Evolutionary conservation across 768 basidiomycete species (phyloP), one percentile per base, ranked within the genome.

Genomic region (Kwoniella newhampshirensis): DNA sequence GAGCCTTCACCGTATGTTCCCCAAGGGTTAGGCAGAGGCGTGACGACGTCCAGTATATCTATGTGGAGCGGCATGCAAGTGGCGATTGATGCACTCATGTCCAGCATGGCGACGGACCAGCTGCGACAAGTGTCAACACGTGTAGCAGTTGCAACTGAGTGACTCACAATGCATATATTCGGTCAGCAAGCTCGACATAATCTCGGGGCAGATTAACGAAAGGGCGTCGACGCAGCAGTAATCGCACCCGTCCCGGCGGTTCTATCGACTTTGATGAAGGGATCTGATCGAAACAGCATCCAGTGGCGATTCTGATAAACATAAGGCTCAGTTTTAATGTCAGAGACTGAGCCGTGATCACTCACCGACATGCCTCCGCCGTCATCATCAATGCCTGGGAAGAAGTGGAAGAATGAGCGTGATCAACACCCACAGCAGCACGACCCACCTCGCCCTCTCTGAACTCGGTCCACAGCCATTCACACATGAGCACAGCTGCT

Each of bases 151-250:
- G n/a, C 30, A 23, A 21, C 35, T 39, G 50, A 39, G 35, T 21
- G 20, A 32, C 54, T 56, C 25, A 56, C 54, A 56, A 56, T 4
- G 54, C 39, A 18, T 56, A 48, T 48, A 56, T 49, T 7, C 54
- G 45, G 40, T 56, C 54, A 21, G 46, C 54, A 12, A 48, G 9
- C 3, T 56, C 54, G 35, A 56, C 25, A 4, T 7, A 8, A 27
- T 56, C 54, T 4, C n/a, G 3, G 4, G 54, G 54, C 11, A 21
- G 36, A 12, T n/a, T 5, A 9, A 6, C 23, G 12, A 54, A 11
- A 37, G 42, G 53, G 4, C 27, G 45, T 3, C 53, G 53, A 9
- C 27, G 4, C 4, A 28, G 20, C 7, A 41, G 28, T n/a, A 54
- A 26, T 8, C 20, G 36, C 8, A 18, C 12, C 3, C n/a, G 25